Evolutionary conservation across 345 rosid genomes (phyloP).

Genomic region (Melaleuca alternifolia): DNA sequence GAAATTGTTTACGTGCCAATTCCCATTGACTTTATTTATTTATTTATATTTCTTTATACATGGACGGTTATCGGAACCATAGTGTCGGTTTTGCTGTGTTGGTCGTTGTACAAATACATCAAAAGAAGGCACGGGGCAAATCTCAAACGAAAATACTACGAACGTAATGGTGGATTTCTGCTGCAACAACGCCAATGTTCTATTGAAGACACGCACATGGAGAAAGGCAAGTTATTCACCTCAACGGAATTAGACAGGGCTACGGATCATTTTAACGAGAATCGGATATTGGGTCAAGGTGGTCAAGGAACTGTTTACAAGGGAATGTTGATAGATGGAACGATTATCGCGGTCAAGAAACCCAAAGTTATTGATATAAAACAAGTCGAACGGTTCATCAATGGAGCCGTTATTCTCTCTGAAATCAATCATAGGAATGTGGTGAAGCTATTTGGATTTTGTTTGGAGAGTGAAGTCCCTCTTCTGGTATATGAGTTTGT

Average conservation of each 20-base stretch:
- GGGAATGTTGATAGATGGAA: neutral
- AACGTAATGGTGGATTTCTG: neutral
- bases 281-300: neutral
- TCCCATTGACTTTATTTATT: neutral
- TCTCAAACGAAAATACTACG: neutral
- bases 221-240: neutral
- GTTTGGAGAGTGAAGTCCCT: constrained; percentile 33
- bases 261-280: neutral
- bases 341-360: neutral
- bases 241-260: neutral
- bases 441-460: constrained; percentile 35
- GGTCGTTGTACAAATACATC: neutral
- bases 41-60: no score
- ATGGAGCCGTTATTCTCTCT: constrained; percentile 26
- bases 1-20: no score
- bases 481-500: constrained; percentile 29
- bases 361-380: neutral
- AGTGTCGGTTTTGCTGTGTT: neutral
- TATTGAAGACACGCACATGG: neutral
- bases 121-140: neutral
- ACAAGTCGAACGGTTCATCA: constrained; percentile 27
- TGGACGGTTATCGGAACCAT: neutral
- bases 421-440: constrained; percentile 35
- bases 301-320: neutral
- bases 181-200: neutral